A percentile compares a stretch with the other conserved stretches of the same genome.
phyloP scores from a whole-genome alignment of 129 eudicot genomes.

The Silybum marianum region DNA sequence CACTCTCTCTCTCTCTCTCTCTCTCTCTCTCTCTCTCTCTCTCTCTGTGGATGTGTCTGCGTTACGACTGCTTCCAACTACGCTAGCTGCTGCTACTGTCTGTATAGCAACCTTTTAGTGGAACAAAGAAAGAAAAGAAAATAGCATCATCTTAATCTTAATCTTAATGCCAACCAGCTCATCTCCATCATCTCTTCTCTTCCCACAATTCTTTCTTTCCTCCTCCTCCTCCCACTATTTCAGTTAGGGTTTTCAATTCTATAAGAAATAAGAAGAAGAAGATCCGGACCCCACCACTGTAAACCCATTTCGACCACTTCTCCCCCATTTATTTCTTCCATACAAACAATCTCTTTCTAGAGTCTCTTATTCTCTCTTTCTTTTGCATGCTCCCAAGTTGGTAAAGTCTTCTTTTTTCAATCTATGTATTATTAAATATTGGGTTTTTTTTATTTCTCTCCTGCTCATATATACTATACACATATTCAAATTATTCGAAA shows the following conservation, averaged over 20 bases:
- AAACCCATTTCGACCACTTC: slow-evolving; percentile 4
- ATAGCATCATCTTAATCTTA: too few species aligned
- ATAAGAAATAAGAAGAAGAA: neutral
- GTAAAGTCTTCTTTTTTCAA: slow-evolving; percentile 12
- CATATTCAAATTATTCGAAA: slow-evolving; percentile 5
- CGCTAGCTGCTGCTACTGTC: neutral
- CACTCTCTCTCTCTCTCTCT: neutral
- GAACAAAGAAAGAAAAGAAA: too few species aligned
- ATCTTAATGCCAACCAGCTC: slow-evolving; percentile 22
- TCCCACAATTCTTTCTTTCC: neutral
- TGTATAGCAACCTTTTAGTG: neutral
- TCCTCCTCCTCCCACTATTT: neutral
- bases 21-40: neutral
- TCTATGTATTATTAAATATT: neutral
- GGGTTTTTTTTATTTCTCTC: neutral
- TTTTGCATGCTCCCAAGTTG: slow-evolving; percentile 30
- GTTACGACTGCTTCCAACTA: slow-evolving; percentile 1
- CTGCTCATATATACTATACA: too few species aligned
- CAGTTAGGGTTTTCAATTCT: slow-evolving; percentile 6
- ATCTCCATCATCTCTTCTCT: neutral
- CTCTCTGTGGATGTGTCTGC: neutral
- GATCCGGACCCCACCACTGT: slow-evolving; percentile 2
- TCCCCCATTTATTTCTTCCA: slow-evolving; percentile 1
- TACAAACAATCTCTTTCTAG: slow-evolving; percentile 22
- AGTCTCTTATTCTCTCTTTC: slow-evolving; percentile 9